A percentile compares a stretch with the other conserved stretches of the same genome.
Evolutionary conservation across 352 stramenopile species (phyloP).

Genomic region (Pythium aphanidermatum): DNA sequence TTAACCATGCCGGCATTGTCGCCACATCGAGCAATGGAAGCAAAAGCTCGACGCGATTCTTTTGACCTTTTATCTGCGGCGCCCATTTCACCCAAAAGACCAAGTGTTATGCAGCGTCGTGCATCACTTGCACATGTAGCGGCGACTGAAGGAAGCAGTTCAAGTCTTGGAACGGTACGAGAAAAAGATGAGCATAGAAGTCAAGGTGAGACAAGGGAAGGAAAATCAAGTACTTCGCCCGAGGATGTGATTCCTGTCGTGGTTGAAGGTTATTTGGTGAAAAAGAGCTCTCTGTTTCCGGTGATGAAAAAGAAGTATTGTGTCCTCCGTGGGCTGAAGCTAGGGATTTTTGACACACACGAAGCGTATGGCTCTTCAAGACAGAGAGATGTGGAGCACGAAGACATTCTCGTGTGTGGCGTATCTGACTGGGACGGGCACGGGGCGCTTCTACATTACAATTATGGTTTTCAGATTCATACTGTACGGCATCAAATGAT

Average conservation of each 20-base stretch:
- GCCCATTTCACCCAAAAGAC: neutral
- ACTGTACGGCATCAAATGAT: conserved; percentile 44
- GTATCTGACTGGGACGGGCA: conserved; percentile 65
- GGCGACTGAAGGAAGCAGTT: neutral
- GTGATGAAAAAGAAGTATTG: conserved; percentile 40
- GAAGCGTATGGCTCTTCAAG: conserved; percentile 14
- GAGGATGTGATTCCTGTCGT: conserved; percentile 2
- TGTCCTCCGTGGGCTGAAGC: conserved; percentile 16
- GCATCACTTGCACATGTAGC: conserved; percentile 11
- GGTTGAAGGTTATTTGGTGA: conserved; percentile 31
- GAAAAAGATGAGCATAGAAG: no score
- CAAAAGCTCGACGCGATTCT: conserved; percentile 57
- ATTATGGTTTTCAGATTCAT: conserved; percentile 67
- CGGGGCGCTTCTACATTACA: conserved; percentile 55
- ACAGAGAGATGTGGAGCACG: conserved; percentile 1
- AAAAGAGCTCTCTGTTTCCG: conserved; percentile 28
- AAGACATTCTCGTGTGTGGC: conserved; percentile 26
- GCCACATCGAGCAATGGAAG: conserved; percentile 56
- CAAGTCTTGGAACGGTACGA: neutral
- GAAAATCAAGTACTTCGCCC: neutral
- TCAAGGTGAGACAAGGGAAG: neutral
- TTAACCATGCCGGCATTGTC: conserved; percentile 72
- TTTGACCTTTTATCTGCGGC: conserved; percentile 48
- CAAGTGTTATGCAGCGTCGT: conserved; percentile 4
- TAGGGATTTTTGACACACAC: conserved; percentile 27